A percentile compares a stretch with the other conserved stretches of the same genome.
Evolutionary conservation across 257 asterid species (phyloP).

Genomic region (Knoxia roxburghii): DNA sequence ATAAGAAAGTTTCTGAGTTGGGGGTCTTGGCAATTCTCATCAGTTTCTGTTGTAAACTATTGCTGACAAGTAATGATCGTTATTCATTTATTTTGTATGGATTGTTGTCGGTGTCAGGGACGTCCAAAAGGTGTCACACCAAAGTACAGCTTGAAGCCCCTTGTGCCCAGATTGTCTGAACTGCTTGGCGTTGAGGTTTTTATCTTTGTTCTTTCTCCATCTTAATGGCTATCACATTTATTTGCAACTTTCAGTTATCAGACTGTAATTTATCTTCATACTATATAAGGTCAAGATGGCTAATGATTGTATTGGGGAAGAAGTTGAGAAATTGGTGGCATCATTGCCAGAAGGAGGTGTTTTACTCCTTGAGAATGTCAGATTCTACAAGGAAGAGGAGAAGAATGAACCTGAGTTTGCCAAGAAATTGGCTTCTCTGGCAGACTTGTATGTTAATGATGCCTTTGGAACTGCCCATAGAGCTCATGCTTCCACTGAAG

Average conservation of each 20-base stretch:
- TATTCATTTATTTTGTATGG: neutral
- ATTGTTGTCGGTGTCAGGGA: slow-evolving; percentile 45
- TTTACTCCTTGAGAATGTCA: slow-evolving; percentile 74
- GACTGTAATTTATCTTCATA: neutral
- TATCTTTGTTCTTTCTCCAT: neutral
- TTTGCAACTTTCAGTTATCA: neutral
- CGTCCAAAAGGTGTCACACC: slow-evolving; percentile 94
- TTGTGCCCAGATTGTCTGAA: slow-evolving; percentile 72
- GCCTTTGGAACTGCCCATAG: slow-evolving; percentile 86
- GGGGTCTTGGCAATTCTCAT: too few relatives aligned
- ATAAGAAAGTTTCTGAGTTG: neutral
- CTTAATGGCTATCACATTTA: neutral
- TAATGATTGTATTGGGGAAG: slow-evolving; percentile 72
- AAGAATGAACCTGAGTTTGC: slow-evolving; percentile 55
- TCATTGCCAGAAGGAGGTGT: slow-evolving; percentile 71
- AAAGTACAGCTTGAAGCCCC: slow-evolving; percentile 94
- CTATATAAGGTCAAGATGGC: slow-evolving; percentile 65
- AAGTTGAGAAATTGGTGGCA: slow-evolving; percentile 66
- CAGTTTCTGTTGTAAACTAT: neutral
- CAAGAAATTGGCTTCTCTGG: slow-evolving; percentile 49
- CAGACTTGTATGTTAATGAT: slow-evolving; percentile 60
- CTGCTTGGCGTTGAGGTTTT: slow-evolving; percentile 70
- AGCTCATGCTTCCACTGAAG: slow-evolving; percentile 58
- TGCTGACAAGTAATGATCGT: slow-evolving; percentile 6
- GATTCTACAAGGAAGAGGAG: slow-evolving; percentile 53